Percentiles rank a stretch among this genome's conserved stretches.
Evolutionary conservation across 257 asterid genomes (phyloP).

Genomic region (Scutellaria baicalensis): DNA sequence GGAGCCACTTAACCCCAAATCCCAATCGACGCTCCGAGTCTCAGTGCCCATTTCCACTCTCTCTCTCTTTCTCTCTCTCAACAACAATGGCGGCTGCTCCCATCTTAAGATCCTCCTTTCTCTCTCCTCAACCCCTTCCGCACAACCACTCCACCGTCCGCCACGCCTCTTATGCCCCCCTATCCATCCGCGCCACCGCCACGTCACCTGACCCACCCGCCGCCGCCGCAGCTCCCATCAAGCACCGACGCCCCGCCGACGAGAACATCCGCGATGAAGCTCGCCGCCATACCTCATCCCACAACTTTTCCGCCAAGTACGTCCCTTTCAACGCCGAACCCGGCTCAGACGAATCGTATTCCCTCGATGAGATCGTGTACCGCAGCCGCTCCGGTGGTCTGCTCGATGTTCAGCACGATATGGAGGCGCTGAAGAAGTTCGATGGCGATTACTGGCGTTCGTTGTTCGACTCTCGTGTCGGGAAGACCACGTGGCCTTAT

Average conservation of each 20-base stretch:
- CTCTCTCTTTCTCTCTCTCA: neutral
- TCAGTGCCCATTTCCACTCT: neutral
- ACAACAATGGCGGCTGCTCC: slow-evolving; percentile 61
- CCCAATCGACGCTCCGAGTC: slow-evolving; percentile 5
- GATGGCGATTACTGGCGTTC: slow-evolving; percentile 74
- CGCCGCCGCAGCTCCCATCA: slow-evolving; percentile 23
- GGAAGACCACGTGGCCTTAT: slow-evolving; percentile 83
- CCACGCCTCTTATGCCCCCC: slow-evolving; percentile 9
- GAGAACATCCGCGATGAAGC: slow-evolving; percentile 87
- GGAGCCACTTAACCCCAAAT: neutral
- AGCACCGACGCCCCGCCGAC: slow-evolving; percentile 60
- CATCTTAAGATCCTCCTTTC: slow-evolving; percentile 57
- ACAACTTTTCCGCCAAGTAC: slow-evolving; percentile 68
- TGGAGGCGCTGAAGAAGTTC: slow-evolving; percentile 61
- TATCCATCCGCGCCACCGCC: slow-evolving; percentile 37
- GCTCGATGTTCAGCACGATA: slow-evolving; percentile 77
- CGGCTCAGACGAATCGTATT: slow-evolving; percentile 44
- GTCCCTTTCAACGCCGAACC: slow-evolving; percentile 63
- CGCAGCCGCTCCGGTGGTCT: slow-evolving; percentile 83
- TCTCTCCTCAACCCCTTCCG: slow-evolving; percentile 33
- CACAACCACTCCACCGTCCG: slow-evolving; percentile 23
- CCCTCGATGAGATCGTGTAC: slow-evolving; percentile 77
- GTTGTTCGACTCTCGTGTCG: slow-evolving; percentile 73
- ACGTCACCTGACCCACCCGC: slow-evolving; percentile 31
- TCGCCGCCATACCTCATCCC: slow-evolving; percentile 49